Evolutionary conservation across 148 eudicot species (phyloP).

Genomic region (Silene uniflora): DNA sequence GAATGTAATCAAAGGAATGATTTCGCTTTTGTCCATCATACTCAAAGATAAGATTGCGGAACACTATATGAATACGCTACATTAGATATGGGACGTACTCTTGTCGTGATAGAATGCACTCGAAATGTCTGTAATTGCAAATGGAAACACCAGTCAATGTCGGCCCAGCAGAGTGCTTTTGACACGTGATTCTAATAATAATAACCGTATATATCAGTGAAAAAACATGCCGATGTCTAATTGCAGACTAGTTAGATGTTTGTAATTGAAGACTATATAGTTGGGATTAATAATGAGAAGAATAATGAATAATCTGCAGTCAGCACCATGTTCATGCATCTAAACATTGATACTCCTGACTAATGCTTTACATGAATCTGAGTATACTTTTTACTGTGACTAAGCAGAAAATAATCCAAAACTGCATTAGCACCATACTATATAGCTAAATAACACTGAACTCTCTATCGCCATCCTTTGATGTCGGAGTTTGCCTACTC

Average conservation of each 20-base stretch:
- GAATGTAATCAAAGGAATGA: no score
- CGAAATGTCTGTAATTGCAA: no score
- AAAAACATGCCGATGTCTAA: background rate
- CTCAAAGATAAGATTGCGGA: no score
- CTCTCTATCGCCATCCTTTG: conserved; percentile 18
- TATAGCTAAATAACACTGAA: conserved; percentile 11
- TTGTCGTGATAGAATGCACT: no score
- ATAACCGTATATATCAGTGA: background rate
- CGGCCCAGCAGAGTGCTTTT: no score
- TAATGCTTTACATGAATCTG: conserved; percentile 16
- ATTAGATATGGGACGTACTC: no score
- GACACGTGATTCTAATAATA: background rate
- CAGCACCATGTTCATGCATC: background rate
- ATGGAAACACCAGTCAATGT: background rate
- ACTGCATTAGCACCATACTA: background rate
- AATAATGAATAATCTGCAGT: background rate
- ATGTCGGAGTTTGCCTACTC: conserved; percentile 27
- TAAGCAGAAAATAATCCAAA: background rate
- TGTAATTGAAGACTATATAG: background rate
- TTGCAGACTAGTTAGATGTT: no score
- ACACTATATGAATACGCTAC: no score
- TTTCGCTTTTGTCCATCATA: no score
- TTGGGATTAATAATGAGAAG: background rate
- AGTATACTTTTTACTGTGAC: conserved; percentile 8
- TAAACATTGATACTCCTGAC: background rate